Evolutionary conservation across 2,329 filamentous ascomycete species (phyloP).

Genomic region (Fusarium sp.): DNA sequence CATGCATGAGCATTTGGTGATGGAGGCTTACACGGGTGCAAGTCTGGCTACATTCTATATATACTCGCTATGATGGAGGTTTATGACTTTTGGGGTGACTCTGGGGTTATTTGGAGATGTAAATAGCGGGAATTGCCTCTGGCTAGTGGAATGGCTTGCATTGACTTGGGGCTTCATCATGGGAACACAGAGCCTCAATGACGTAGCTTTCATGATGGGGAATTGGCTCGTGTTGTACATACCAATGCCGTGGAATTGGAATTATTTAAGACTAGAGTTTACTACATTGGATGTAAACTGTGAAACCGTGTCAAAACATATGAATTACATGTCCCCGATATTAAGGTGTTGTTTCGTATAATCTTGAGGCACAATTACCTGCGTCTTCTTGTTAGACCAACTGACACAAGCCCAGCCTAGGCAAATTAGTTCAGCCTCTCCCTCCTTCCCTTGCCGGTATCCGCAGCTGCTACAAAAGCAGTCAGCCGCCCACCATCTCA

Average conservation of each 20-base stretch:
- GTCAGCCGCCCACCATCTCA: constrained; percentile 32
- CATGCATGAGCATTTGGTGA: constrained; percentile 19
- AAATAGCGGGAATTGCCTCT: not conserved
- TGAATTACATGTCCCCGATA: too few relatives aligned
- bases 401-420: constrained; percentile 8
- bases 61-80: too few relatives aligned
- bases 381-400: constrained; percentile 2
- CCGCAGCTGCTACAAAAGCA: constrained; percentile 41
- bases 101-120: not conserved
- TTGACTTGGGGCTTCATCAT: constrained; percentile 22
- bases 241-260: not conserved
- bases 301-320: too few relatives aligned
- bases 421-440: constrained; percentile 23
- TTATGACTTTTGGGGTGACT: not conserved
- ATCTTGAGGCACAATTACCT: not conserved
- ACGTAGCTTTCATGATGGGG: constrained; percentile 40
- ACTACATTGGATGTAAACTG: not conserved
- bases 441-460: constrained; percentile 25
- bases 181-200: constrained; percentile 38
- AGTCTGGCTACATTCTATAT: too few relatives aligned
- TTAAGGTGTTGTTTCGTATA: not conserved
- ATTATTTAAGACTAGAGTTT: too few relatives aligned
- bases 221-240: not conserved
- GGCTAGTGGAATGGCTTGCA: constrained; percentile 13
- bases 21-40: constrained; percentile 4